phyloP scores from a whole-genome alignment of 257 asterid genomes.

The Petunia secreta region DNA sequence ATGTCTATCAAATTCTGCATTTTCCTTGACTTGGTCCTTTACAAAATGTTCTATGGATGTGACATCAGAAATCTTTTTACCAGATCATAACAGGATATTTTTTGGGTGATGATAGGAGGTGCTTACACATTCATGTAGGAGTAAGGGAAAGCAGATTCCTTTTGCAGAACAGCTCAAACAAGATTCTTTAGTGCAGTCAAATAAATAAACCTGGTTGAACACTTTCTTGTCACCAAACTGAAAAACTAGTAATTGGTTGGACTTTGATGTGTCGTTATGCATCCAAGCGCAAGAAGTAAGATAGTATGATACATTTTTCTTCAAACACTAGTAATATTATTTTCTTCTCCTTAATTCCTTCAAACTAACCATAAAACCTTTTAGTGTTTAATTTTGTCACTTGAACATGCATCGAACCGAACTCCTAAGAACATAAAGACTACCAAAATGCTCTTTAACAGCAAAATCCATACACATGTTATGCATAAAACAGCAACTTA shows the following conservation, averaged over 20 bases:
- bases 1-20: not conserved
- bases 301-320: no score
- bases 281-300: no score
- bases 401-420: no score
- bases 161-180: not conserved
- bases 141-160: not conserved
- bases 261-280: no score
- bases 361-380: no score
- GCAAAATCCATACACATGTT: not conserved
- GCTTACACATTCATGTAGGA: not conserved
- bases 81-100: not conserved
- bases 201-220: not conserved
- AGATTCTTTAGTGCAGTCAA: not conserved
- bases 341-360: no score
- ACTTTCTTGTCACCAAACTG: no score
- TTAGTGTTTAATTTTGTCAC: no score
- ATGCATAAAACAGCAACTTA: not conserved
- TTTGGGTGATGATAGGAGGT: not conserved
- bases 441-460: not conserved
- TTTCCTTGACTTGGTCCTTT: not conserved
- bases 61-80: not conserved
- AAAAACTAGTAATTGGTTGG: no score
- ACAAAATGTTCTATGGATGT: constrained; percentile 13
- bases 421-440: not conserved
- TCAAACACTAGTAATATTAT: no score